These are phyloP conservation scores for Inonotus hispidus DNA, from an alignment of 1,284 basidiomycete genomes.

Conservation along the genomic window DNA sequence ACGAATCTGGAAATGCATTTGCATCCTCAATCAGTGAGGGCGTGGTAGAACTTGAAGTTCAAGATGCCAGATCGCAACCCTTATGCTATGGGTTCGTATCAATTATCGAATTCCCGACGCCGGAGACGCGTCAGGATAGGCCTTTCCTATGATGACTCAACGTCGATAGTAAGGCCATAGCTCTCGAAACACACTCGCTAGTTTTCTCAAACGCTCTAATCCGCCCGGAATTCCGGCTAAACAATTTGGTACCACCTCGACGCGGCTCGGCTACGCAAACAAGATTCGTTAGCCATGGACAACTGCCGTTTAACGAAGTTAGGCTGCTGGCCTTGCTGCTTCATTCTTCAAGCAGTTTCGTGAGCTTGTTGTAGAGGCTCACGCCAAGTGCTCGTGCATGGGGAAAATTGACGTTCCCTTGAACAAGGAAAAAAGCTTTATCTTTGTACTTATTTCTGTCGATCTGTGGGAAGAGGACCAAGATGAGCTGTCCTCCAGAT, in stretches of 20 bases:
- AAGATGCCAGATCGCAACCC: no score
- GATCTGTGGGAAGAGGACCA: neutral
- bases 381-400: conserved; percentile 1
- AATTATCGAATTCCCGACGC: no score
- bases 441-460: conserved; percentile 2
- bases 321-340: conserved; percentile 4
- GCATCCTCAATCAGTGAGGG: no score
- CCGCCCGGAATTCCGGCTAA: conserved; percentile 40
- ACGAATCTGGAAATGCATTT: no score
- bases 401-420: conserved; percentile 1
- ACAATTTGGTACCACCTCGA: conserved; percentile 42
- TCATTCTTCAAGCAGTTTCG: conserved; percentile 7
- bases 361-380: conserved; percentile 13
- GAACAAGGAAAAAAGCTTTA: conserved; percentile 5
- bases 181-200: no score
- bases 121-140: no score
- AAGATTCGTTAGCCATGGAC: neutral
- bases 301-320: neutral
- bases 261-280: conserved; percentile 31
- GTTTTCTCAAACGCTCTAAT: conserved; percentile 34
- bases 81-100: no score
- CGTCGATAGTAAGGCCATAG: no score
- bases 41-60: no score
- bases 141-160: no score
- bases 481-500: conserved; percentile 17